Percentiles rank a stretch among this genome's conserved stretches.
These are phyloP conservation scores for Boletus rufocinnamomeus DNA, from an alignment of 768 basidiomycete species.

Conservation along the genomic window DNA sequence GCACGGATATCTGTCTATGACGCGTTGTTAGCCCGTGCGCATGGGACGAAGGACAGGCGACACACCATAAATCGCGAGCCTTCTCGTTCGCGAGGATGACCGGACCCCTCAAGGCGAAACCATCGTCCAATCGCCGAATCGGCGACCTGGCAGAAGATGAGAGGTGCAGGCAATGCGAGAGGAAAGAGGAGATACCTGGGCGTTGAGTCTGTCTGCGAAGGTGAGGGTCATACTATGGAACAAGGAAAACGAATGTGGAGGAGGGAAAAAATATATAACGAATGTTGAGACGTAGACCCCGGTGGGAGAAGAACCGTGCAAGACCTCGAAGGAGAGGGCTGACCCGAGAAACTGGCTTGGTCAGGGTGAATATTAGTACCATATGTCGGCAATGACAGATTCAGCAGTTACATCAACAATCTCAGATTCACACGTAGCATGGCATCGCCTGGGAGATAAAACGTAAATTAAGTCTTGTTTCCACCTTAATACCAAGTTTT, in stretches of 20 bases:
- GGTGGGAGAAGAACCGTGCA: background rate
- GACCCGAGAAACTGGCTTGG: background rate
- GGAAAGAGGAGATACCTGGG: conserved; percentile 32
- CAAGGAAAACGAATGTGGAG: conserved; percentile 22
- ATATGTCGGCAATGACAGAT: conserved; percentile 16
- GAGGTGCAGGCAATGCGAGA: background rate
- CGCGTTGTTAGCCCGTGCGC: conserved; percentile 8
- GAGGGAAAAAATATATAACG: conserved; percentile 26
- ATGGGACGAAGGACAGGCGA: conserved; percentile 16
- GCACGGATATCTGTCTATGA: conserved; percentile 74
- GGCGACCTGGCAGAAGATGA: conserved; percentile 36
- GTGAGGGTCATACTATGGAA: conserved; percentile 37
- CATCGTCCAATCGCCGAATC: conserved; percentile 54
- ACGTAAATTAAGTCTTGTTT: conserved; percentile 17
- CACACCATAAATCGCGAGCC: conserved; percentile 63
- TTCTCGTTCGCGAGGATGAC: conserved; percentile 58
- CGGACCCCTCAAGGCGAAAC: conserved; percentile 75
- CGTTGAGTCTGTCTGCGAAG: conserved; percentile 44
- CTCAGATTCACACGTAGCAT: conserved; percentile 21
- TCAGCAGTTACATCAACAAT: conserved; percentile 17
- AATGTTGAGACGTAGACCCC: conserved; percentile 11
- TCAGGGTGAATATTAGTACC: conserved; percentile 7
- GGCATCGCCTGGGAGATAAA: conserved; percentile 27
- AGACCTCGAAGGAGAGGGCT: conserved; percentile 12
- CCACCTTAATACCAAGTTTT: conserved; percentile 3